phyloP scores from a whole-genome alignment of 768 basidiomycete genomes.

The Suillus occidentalis region DNA sequence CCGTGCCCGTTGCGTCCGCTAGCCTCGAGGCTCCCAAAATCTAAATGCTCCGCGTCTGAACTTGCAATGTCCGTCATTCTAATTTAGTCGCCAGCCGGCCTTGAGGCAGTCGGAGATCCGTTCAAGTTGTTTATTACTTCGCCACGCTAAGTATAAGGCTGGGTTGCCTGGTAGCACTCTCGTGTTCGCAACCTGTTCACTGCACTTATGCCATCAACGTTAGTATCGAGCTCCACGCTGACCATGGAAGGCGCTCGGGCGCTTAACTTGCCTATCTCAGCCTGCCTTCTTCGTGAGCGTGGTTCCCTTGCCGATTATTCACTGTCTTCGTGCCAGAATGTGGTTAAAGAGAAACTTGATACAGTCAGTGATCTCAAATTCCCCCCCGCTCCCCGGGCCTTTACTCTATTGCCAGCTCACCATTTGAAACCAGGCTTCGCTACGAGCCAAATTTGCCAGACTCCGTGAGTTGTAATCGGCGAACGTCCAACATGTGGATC shows the following conservation, averaged over 20 bases:
- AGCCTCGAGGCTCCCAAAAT: conserved; percentile 1
- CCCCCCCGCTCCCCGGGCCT: not conserved
- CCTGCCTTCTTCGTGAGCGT: not conserved
- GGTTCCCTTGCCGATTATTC: conserved; percentile 1
- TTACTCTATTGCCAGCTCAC: not conserved
- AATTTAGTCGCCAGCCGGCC: not conserved
- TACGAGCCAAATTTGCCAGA: not conserved
- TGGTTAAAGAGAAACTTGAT: not conserved
- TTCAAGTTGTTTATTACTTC: not conserved
- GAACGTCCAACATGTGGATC: not conserved
- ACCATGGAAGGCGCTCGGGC: not conserved
- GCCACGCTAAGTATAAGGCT: not conserved
- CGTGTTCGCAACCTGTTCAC: not conserved
- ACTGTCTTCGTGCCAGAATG: not conserved
- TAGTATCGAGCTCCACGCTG: not conserved
- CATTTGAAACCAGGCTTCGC: not conserved
- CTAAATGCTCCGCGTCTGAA: not conserved
- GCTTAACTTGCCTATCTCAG: conserved; percentile 5
- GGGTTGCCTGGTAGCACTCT: not conserved
- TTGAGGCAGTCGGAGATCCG: not conserved
- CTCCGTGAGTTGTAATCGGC: not conserved
- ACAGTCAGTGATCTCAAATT: not conserved
- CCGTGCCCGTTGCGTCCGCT: not conserved
- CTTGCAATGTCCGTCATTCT: conserved; percentile 1
- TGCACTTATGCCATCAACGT: not conserved